Conservation (phyloP, 306 rosid species). For the Benincasa hispida region DNA sequence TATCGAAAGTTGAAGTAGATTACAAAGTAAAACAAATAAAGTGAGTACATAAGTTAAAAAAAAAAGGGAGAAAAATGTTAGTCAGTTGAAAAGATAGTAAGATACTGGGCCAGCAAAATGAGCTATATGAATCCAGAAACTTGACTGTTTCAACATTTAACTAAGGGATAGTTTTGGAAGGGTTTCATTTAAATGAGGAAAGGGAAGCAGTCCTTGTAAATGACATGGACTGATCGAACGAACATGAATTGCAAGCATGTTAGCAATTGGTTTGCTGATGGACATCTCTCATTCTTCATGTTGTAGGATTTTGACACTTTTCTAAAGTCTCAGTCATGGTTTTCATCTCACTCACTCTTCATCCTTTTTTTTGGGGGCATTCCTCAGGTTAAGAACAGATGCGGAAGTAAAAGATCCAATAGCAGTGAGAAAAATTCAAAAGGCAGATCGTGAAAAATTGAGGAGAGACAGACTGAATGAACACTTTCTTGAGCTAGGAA, state of each 20-base stretch:
- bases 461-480: constrained; percentile 79
- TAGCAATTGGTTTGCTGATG: neutral
- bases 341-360: neutral
- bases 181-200: neutral
- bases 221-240: neutral
- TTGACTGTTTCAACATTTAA: neutral
- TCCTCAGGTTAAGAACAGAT: constrained; percentile 38
- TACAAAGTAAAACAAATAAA: neutral
- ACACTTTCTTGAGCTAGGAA: constrained; percentile 63
- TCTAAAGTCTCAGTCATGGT: neutral
- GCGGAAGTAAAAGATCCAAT: constrained; percentile 44
- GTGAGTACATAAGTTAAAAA: neutral
- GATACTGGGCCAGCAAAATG: neutral
- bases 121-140: neutral
- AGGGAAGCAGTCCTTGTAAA: neutral
- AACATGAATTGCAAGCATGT: no score
- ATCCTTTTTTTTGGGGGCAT: constrained; percentile 2
- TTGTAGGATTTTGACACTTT: neutral
- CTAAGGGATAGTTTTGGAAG: neutral
- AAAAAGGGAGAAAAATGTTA: no score
- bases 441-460: constrained; percentile 90
- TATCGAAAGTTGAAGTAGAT: neutral
- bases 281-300: neutral
- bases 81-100: neutral
- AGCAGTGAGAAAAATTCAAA: constrained; percentile 56